phyloP scores from a whole-genome alignment of 495 filamentous ascomycete genomes.

The Aspergillus bertholletiae region DNA sequence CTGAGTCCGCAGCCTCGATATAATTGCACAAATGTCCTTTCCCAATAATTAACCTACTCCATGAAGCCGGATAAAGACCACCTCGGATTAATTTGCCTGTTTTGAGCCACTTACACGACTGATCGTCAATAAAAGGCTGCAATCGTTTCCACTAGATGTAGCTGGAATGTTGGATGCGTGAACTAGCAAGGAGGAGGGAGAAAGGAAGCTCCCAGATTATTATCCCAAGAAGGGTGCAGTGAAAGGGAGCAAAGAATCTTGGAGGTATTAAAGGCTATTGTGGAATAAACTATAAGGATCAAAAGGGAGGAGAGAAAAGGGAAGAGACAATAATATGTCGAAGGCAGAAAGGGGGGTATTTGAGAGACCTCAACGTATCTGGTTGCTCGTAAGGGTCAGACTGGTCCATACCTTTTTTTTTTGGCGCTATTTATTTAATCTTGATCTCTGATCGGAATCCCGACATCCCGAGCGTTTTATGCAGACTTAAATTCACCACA shows the following conservation, averaged over 20 bases:
- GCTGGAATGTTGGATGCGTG: not conserved
- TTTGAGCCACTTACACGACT: not conserved
- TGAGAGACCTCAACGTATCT: not conserved
- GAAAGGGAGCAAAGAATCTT: not conserved
- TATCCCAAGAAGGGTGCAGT: not conserved
- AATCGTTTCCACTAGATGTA: not conserved
- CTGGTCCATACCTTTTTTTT: not conserved
- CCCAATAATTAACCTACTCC: slow-evolving; percentile 7
- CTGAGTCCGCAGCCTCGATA: too few relatives aligned
- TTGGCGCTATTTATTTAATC: not conserved
- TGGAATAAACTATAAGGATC: not conserved
- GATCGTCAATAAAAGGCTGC: not conserved
- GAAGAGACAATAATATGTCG: not conserved
- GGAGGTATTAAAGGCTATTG: not conserved
- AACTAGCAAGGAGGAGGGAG: not conserved
- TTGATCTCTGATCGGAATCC: slow-evolving; percentile 8
- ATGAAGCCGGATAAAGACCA: slow-evolving; percentile 3
- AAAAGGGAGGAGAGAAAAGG: not conserved
- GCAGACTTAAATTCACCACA: not conserved
- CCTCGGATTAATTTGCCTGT: not conserved
- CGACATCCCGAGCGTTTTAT: slow-evolving; percentile 18
- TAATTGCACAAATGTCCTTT: too few relatives aligned
- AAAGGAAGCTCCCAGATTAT: not conserved
- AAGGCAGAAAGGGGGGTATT: not conserved
- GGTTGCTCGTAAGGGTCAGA: not conserved